phyloP scores from a whole-genome alignment of 805 yeast genomes.

The Spathaspora sp. region DNA sequence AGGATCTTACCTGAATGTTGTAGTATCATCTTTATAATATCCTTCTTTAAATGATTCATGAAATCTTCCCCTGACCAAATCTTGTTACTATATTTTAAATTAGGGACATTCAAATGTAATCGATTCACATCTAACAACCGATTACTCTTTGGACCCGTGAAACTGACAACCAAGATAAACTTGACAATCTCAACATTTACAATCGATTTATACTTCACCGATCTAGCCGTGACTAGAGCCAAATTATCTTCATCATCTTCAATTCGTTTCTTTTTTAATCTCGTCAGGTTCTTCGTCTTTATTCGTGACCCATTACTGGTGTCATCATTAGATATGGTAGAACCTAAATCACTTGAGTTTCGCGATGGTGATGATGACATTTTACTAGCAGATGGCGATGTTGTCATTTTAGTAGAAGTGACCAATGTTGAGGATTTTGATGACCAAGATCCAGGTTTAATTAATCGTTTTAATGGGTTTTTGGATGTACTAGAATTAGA shows the following conservation, averaged over 20 bases:
- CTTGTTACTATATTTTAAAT: slow-evolving; percentile 38
- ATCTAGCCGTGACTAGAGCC: slow-evolving; percentile 37
- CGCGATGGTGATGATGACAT: neutral
- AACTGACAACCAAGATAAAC: slow-evolving; percentile 57
- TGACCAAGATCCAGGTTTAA: neutral
- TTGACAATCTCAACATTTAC: slow-evolving; percentile 31
- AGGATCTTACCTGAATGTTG: slow-evolving; percentile 73
- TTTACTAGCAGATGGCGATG: neutral
- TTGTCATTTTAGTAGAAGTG: neutral
- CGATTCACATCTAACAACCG: slow-evolving; percentile 75
- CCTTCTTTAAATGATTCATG: slow-evolving; percentile 56
- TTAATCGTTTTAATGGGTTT: neutral
- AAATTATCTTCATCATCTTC: slow-evolving; percentile 29
- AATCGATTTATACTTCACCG: slow-evolving; percentile 39
- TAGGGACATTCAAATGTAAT: slow-evolving; percentile 64
- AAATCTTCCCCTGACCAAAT: slow-evolving; percentile 70
- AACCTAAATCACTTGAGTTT: neutral
- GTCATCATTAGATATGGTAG: neutral
- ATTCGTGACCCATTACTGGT: neutral
- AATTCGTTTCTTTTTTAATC: neutral
- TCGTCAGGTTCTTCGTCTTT: neutral
- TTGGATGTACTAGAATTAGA: neutral
- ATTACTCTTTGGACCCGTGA: slow-evolving; percentile 68
- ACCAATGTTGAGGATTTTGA: neutral
- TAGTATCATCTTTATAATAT: slow-evolving; percentile 53